These are phyloP conservation scores for Zygosaccharomyces pseudobailii DNA, from an alignment of 1,139 yeast species.

Conservation along the genomic window DNA sequence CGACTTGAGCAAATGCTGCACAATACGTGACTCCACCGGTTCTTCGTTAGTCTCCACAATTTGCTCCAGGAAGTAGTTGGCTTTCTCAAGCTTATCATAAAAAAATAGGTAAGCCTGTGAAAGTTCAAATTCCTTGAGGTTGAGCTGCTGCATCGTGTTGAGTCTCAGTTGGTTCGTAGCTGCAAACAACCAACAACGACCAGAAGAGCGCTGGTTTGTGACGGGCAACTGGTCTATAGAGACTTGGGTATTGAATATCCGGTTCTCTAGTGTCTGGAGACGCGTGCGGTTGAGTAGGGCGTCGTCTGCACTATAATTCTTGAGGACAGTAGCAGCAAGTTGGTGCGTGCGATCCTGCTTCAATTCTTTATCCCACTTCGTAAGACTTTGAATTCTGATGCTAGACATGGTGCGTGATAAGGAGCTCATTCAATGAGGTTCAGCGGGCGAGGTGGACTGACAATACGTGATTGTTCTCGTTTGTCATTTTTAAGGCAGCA, in stretches of 20 bases:
- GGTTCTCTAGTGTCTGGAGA: slow-evolving; percentile 20
- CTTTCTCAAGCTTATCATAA: slow-evolving; percentile 70
- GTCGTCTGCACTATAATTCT: slow-evolving; percentile 36
- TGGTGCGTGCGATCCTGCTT: slow-evolving; percentile 33
- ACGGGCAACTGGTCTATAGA: slow-evolving; percentile 65
- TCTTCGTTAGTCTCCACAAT: slow-evolving; percentile 60
- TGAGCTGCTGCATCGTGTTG: slow-evolving; percentile 55
- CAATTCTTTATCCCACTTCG: slow-evolving; percentile 35
- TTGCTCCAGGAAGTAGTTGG: slow-evolving; percentile 73
- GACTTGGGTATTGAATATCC: slow-evolving; percentile 54
- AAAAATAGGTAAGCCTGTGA: slow-evolving; percentile 71
- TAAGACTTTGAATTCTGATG: slow-evolving; percentile 26
- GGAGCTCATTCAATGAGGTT: background rate
- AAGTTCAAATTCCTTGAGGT: slow-evolving; percentile 65
- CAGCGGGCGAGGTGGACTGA: background rate
- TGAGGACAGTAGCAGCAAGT: slow-evolving; percentile 39
- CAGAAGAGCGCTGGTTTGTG: slow-evolving; percentile 68
- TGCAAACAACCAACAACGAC: slow-evolving; percentile 88
- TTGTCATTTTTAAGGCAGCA: too few species aligned
- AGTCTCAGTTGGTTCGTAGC: slow-evolving; percentile 68
- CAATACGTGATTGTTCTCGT: too few species aligned
- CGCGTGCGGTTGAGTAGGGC: slow-evolving; percentile 33
- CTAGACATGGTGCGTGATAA: slow-evolving; percentile 13
- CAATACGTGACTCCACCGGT: slow-evolving; percentile 61
- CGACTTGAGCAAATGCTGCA: slow-evolving; percentile 54